Conservation (phyloP, 2,329 filamentous ascomycete species). For the Delphinella strobiligena region DNA sequence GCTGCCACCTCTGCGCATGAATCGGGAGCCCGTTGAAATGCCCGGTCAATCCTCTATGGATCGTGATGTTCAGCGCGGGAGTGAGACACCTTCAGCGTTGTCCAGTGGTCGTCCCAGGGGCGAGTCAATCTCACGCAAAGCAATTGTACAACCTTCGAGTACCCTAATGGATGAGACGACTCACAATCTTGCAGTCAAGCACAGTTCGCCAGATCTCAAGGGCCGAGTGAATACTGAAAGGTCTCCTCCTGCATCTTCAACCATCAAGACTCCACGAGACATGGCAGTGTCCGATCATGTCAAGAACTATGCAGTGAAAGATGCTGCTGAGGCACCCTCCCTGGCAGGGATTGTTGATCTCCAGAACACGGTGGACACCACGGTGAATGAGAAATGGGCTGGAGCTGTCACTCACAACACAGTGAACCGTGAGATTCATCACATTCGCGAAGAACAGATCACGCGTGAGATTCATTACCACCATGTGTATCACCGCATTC, state of each 20-base stretch:
- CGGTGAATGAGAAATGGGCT: slow-evolving; percentile 24
- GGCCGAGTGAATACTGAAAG: too few relatives aligned
- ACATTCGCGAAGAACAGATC: slow-evolving; percentile 36
- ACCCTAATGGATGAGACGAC: too few relatives aligned
- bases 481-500: slow-evolving; percentile 39
- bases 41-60: too few relatives aligned
- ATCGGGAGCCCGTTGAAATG: too few relatives aligned
- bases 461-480: slow-evolving; percentile 44
- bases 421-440: slow-evolving; percentile 30
- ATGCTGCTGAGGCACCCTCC: slow-evolving; percentile 8
- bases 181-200: neutral
- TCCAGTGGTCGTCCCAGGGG: neutral
- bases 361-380: slow-evolving; percentile 26
- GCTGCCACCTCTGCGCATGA: too few relatives aligned
- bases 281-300: neutral
- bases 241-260: neutral
- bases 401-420: slow-evolving; percentile 42
- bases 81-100: too few relatives aligned
- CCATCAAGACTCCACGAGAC: neutral
- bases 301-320: slow-evolving; percentile 7
- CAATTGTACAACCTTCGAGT: too few relatives aligned
- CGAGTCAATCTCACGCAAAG: neutral
- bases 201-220: neutral
- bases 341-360: slow-evolving; percentile 23
- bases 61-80: too few relatives aligned